Conservation (phyloP, 768 basidiomycete genomes). For the Tylopilus sp. region DNA sequence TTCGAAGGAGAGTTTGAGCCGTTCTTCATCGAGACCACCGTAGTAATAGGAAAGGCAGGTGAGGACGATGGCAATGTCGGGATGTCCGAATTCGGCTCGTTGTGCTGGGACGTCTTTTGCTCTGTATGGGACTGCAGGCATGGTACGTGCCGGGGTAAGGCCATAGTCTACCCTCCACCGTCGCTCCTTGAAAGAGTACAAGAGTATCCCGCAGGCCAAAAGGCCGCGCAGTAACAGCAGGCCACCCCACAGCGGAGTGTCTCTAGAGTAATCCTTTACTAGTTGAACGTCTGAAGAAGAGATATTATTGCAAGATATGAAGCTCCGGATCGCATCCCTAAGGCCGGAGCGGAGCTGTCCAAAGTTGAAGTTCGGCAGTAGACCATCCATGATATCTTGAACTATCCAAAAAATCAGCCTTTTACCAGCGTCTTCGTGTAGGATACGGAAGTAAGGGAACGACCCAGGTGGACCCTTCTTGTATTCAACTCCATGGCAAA, state of each 20-base stretch:
- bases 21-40: slow-evolving; percentile 9
- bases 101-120: slow-evolving; percentile 36
- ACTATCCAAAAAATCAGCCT: slow-evolving; percentile 9
- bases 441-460: slow-evolving; percentile 24
- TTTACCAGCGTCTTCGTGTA: slow-evolving; percentile 10
- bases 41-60: not conserved
- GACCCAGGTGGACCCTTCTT: not conserved
- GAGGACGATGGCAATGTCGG: not conserved
- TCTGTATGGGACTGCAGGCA: slow-evolving; percentile 37
- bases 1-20: slow-evolving; percentile 31
- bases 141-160: slow-evolving; percentile 20
- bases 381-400: not conserved
- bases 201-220: slow-evolving; percentile 28
- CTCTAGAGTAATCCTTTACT: not conserved
- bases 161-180: slow-evolving; percentile 27
- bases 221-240: slow-evolving; percentile 36
- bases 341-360: not conserved
- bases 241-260: slow-evolving; percentile 1
- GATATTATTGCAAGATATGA: slow-evolving; percentile 19
- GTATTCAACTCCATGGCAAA: not conserved
- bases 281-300: not conserved
- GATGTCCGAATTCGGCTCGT: slow-evolving; percentile 28
- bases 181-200: slow-evolving; percentile 30
- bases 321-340: slow-evolving; percentile 11
- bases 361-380: not conserved